Percentiles rank a stretch among this genome's conserved stretches.
Evolutionary conservation across 2,329 filamentous ascomycete species (phyloP).

Genomic region (Venturia nashicola): DNA sequence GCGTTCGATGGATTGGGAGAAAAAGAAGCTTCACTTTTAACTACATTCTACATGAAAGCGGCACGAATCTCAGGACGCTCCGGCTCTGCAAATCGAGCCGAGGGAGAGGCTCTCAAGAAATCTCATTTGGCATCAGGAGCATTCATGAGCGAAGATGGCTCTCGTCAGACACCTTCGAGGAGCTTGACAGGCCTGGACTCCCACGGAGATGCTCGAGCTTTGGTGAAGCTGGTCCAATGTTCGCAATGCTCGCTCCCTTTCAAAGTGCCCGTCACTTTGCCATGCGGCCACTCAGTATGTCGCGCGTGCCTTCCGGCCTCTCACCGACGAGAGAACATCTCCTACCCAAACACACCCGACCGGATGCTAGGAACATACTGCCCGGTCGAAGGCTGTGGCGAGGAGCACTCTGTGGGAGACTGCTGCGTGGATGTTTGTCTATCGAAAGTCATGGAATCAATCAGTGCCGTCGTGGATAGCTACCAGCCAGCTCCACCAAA

Average conservation of each 20-base stretch:
- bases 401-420: constrained; percentile 65
- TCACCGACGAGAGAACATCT: constrained; percentile 55
- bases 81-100: constrained; percentile 18
- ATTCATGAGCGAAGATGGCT: constrained; percentile 32
- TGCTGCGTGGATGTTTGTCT: constrained; percentile 68
- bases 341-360: constrained; percentile 59
- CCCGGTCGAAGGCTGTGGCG: constrained; percentile 52
- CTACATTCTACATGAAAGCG: constrained; percentile 23
- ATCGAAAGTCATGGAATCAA: constrained; percentile 54
- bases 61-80: constrained; percentile 21
- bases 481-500: constrained; percentile 15
- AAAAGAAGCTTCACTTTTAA: neutral
- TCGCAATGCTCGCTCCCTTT: constrained; percentile 58
- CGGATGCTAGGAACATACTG: constrained; percentile 63
- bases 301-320: constrained; percentile 58
- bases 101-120: constrained; percentile 20
- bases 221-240: constrained; percentile 70
- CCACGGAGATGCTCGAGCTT: constrained; percentile 44
- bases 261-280: constrained; percentile 57
- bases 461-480: constrained; percentile 10
- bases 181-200: constrained; percentile 31
- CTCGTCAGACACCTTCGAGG: constrained; percentile 15
- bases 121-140: constrained; percentile 17
- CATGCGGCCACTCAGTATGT: constrained; percentile 73
- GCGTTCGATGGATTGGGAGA: constrained; percentile 1